These are phyloP conservation scores for Penicillium bialowiezense DNA, from an alignment of 495 filamentous ascomycete species.

Conservation along the genomic window DNA sequence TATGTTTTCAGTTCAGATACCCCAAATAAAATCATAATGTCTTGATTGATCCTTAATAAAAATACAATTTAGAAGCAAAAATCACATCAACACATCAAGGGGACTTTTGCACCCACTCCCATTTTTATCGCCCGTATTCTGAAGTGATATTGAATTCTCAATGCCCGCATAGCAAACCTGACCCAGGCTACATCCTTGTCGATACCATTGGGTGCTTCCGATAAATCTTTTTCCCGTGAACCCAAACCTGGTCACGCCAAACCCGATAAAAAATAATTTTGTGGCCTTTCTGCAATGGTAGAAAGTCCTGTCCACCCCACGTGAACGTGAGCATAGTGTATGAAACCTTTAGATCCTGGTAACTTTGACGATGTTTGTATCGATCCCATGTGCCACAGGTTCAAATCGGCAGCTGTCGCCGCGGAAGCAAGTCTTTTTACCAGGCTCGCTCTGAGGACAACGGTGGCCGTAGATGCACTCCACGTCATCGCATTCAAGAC, in stretches of 20 bases:
- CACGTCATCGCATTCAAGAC: constrained; percentile 67
- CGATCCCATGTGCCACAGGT: constrained; percentile 47
- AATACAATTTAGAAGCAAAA: constrained; percentile 4
- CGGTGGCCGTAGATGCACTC: constrained; percentile 86
- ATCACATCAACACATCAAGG: neutral
- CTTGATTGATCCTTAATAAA: constrained; percentile 4
- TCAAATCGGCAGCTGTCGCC: constrained; percentile 53
- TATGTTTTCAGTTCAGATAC: constrained; percentile 2
- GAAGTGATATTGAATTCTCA: neutral
- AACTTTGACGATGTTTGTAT: constrained; percentile 50
- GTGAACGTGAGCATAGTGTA: constrained; percentile 1
- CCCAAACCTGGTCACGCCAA: constrained; percentile 8
- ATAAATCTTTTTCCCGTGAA: constrained; percentile 2
- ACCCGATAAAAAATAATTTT: constrained; percentile 5
- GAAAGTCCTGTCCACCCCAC: constrained; percentile 1
- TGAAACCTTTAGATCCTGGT: constrained; percentile 42
- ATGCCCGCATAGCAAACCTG: constrained; percentile 4
- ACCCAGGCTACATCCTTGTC: constrained; percentile 7
- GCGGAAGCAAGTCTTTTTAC: constrained; percentile 50
- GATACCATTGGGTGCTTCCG: constrained; percentile 3
- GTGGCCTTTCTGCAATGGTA: neutral
- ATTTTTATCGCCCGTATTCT: neutral
- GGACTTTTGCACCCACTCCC: constrained; percentile 1
- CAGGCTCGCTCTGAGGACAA: constrained; percentile 46
- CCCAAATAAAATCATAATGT: neutral